Evolutionary conservation across 352 stramenopile species (phyloP).

Genomic region (Blastocystis sp.): DNA sequence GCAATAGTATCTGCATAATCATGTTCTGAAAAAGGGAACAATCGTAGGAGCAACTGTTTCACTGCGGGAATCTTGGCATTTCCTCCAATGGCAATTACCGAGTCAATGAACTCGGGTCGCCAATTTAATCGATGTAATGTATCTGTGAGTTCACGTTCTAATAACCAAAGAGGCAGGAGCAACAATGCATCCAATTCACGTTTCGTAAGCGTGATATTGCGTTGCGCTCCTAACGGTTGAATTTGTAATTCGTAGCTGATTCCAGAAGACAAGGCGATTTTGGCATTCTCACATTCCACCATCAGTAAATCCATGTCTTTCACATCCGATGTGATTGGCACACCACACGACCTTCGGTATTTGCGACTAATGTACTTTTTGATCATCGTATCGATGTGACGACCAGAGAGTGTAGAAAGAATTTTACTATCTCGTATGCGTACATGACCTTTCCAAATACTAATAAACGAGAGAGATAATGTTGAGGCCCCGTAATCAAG

Average conservation of each 20-base stretch:
- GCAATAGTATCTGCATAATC: not conserved
- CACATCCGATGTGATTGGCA: not conserved
- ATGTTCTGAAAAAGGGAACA: conserved; percentile 40
- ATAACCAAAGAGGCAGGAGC: conserved; percentile 5
- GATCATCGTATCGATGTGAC: not conserved
- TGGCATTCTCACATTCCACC: conserved; percentile 3
- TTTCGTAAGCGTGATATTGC: not conserved
- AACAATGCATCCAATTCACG: conserved; percentile 38
- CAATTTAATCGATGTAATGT: not conserved
- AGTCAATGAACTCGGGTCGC: not conserved
- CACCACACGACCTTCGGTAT: not conserved
- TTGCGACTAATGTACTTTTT: conserved; percentile 16
- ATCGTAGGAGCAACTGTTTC: not conserved
- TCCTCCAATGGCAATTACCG: conserved; percentile 6
- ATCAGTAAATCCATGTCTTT: not conserved
- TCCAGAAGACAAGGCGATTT: not conserved
- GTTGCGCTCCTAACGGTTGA: not conserved
- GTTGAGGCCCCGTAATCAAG: conserved; percentile 17
- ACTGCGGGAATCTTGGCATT: conserved; percentile 45
- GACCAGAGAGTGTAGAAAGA: not conserved
- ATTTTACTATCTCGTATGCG: not conserved
- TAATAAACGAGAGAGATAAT: not conserved
- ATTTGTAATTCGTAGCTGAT: not conserved
- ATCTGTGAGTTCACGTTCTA: not conserved
- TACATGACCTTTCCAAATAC: conserved; percentile 13